phyloP scores from a whole-genome alignment of 2,329 filamentous ascomycete species.

The Phialophora chinensis region DNA sequence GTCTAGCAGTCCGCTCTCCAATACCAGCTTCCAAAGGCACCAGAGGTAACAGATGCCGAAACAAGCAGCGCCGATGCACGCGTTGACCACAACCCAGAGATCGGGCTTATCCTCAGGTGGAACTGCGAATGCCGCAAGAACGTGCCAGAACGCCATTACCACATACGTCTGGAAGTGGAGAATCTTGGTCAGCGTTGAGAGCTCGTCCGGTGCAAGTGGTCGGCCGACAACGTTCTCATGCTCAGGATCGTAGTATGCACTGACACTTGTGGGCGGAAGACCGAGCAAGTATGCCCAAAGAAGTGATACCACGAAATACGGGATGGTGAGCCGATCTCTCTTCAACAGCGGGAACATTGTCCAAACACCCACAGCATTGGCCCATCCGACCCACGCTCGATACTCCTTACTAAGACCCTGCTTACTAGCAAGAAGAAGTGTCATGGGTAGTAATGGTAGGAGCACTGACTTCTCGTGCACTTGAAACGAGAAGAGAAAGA shows the following conservation, averaged over 20 bases:
- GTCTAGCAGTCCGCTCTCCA: conserved; percentile 38
- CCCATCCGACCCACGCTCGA: conserved; percentile 93
- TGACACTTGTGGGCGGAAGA: conserved; percentile 69
- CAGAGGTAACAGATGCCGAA: conserved; percentile 89
- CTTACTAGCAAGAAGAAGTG: conserved; percentile 77
- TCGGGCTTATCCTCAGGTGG: conserved; percentile 83
- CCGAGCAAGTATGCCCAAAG: conserved; percentile 93
- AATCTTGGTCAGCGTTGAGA: conserved; percentile 59
- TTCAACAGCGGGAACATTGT: conserved; percentile 91
- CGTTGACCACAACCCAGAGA: conserved; percentile 91
- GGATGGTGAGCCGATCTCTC: conserved; percentile 80
- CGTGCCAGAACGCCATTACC: conserved; percentile 80
- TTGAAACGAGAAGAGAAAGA: conserved; percentile 97
- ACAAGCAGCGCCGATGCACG: conserved; percentile 80
- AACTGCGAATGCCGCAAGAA: conserved; percentile 69
- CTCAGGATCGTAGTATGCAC: conserved; percentile 37
- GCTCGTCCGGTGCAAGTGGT: conserved; percentile 34
- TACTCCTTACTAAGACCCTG: conserved; percentile 77
- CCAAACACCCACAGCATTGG: conserved; percentile 87
- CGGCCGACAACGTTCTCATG: conserved; percentile 36
- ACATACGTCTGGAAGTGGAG: conserved; percentile 78
- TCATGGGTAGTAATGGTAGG: conserved; percentile 91
- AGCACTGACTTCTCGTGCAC: conserved; percentile 98
- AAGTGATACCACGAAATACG: conserved; percentile 82
- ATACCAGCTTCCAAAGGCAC: conserved; percentile 73